Conservation (phyloP, 2,329 filamentous ascomycete genomes). For the Sporothrix brunneoviolacea region DNA sequence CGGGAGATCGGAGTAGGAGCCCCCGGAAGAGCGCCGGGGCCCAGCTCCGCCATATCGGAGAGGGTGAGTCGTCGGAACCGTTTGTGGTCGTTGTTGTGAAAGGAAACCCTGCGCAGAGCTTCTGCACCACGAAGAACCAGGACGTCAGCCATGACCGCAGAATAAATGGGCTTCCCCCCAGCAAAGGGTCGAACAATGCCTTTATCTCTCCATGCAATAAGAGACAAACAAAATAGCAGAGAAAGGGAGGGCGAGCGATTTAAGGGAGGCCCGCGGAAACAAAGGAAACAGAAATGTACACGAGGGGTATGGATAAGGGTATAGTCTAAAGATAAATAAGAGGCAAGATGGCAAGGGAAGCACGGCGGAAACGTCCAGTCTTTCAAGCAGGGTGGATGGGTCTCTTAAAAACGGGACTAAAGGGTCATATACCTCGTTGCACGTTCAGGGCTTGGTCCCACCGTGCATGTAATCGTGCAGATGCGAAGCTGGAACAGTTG, state of each 20-base stretch:
- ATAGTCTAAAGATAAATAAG: too few relatives aligned
- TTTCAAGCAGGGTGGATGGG: too few relatives aligned
- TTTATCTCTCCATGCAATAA: background rate
- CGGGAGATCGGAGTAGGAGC: background rate
- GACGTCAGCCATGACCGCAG: slow-evolving; percentile 33
- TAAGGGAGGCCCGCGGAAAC: too few relatives aligned
- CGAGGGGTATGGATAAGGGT: too few relatives aligned
- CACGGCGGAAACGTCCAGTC: too few relatives aligned
- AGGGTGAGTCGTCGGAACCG: slow-evolving; percentile 30
- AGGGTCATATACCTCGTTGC: background rate
- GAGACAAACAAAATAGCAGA: background rate
- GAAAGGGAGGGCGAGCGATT: background rate
- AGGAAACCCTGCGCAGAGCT: slow-evolving; percentile 34
- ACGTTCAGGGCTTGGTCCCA: slow-evolving; percentile 3
- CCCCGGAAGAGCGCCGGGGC: slow-evolving; percentile 12
- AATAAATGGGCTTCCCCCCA: too few relatives aligned
- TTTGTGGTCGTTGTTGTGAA: slow-evolving; percentile 32
- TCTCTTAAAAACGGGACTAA: background rate
- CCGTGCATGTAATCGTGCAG: slow-evolving; percentile 4
- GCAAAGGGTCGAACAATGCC: background rate
- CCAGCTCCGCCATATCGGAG: slow-evolving; percentile 38
- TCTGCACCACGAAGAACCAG: slow-evolving; percentile 35
- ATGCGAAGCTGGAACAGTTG: background rate
- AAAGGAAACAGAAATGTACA: too few relatives aligned
- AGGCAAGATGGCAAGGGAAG: too few relatives aligned